Evolutionary conservation across 306 rosid genomes (phyloP).

Genomic region (Pyrus communis): DNA sequence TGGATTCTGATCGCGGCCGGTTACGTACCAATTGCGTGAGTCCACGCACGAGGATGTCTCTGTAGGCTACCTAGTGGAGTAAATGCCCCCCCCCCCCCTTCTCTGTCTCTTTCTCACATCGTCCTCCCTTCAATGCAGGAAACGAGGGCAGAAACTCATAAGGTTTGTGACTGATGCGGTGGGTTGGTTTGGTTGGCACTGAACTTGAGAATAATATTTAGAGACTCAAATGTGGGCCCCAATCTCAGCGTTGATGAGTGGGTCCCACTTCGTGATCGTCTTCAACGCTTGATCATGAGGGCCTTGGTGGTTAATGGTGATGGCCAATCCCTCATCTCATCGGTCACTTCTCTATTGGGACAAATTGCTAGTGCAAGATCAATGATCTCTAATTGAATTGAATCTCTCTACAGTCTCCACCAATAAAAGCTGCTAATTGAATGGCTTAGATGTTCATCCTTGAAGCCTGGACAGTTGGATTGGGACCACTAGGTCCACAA

Average conservation of each 20-base stretch:
- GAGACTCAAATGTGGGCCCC: neutral
- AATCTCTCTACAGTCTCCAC: neutral
- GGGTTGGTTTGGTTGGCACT: neutral
- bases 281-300: conserved; percentile 15
- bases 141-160: neutral
- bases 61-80: neutral
- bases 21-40: conserved; percentile 33
- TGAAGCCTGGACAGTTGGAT: neutral
- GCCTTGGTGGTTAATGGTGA: neutral
- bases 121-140: neutral
- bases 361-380: neutral
- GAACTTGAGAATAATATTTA: neutral
- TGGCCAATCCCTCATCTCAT: neutral
- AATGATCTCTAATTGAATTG: neutral
- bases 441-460: neutral
- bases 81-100: neutral
- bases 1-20: neutral
- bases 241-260: neutral
- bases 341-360: neutral
- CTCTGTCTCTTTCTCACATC: neutral
- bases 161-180: neutral
- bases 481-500: neutral
- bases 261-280: conserved; percentile 13
- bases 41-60: conserved; percentile 45
- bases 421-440: neutral